Evolutionary conservation across 2,329 filamentous ascomycete genomes (phyloP).

Genomic region (Fonsecaea monophora): DNA sequence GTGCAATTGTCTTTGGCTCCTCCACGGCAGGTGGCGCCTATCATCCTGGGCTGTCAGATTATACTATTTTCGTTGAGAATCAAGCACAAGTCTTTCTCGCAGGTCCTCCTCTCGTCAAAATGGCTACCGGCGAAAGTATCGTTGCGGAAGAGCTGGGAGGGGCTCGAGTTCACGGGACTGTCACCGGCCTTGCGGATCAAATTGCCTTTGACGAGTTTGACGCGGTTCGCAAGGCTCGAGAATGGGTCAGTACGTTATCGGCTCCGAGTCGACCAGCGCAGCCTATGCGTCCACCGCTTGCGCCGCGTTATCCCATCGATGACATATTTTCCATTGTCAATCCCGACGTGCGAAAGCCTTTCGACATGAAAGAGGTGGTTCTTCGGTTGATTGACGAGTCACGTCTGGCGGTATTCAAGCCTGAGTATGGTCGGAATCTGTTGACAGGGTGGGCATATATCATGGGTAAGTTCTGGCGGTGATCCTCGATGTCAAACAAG

Average conservation of each 20-base stretch:
- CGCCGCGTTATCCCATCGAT: slow-evolving; percentile 47
- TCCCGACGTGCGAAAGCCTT: slow-evolving; percentile 50
- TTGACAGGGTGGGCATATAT: slow-evolving; percentile 51
- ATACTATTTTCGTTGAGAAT: slow-evolving; percentile 53
- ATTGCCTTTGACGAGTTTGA: slow-evolving; percentile 55
- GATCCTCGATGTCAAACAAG: neutral
- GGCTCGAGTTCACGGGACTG: slow-evolving; percentile 50
- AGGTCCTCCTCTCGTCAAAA: slow-evolving; percentile 55
- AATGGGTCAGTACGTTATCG: slow-evolving; percentile 46
- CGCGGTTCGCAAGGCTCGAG: slow-evolving; percentile 49
- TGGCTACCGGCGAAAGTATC: slow-evolving; percentile 55
- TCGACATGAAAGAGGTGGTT: slow-evolving; percentile 51
- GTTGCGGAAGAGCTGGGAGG: slow-evolving; percentile 54
- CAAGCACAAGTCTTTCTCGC: slow-evolving; percentile 56
- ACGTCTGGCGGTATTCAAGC: slow-evolving; percentile 50
- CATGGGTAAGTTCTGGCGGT: slow-evolving; percentile 40
- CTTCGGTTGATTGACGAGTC: slow-evolving; percentile 54
- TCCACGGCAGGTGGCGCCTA: slow-evolving; percentile 54
- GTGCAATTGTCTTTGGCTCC: slow-evolving; percentile 55
- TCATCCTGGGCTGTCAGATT: slow-evolving; percentile 52
- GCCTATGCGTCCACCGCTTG: slow-evolving; percentile 25
- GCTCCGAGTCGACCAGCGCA: slow-evolving; percentile 12
- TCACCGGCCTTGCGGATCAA: slow-evolving; percentile 54
- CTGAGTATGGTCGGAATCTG: slow-evolving; percentile 49
- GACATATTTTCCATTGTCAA: slow-evolving; percentile 50